Base-by-base conservation (phyloP, 352 stramenopile species). In the Pythium rhizo-oryzae region DNA sequence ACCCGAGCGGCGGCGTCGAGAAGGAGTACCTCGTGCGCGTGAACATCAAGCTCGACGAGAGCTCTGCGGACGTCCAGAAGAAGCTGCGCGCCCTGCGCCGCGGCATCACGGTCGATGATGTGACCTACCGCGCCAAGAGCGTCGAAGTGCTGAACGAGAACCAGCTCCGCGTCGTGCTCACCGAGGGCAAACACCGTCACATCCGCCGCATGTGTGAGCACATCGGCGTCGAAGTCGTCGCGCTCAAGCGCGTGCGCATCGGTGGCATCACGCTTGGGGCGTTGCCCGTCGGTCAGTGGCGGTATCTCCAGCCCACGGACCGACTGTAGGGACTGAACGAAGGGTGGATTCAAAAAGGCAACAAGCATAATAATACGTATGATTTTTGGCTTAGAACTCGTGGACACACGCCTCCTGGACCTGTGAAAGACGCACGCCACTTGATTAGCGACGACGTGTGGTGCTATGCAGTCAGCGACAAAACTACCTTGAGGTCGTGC, bases 181-280 rank as follows among this genome's bases (percentile, higher is more conserved):
- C 87, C 8, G 95, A 99, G 77, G 97, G 97, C 54, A 90, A 98
- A 59, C 97, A 99, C 75, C 89, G 96, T 65, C 97, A 99, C 78
- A 98, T 99, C 75, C 94, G 97, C 12, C 94, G 87, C 75, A 99
- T 99, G 97, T 97, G 96, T 70, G 89, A 97, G 52, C 82, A 93
- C 30, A 76, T 99, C 0, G 94, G 93, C 30, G 84, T 98, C 64
- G 54, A 78, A 37, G 96, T 99, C 8, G 71, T 94, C n/a, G 81
- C 81, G 56, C 84, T 99, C 19, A 96, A 98, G 75, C 85, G 96
- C 52, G 84, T 98, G 23, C 78, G 85, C 24, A 98, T 99, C 70
- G 92, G 90, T 60, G 80, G 78, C n/a, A 91, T 98, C 59, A 91
- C 85, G 37, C 74, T 98, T 6, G 86, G 83, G 9, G 76, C 79